phyloP scores from a whole-genome alignment of 805 yeast species.

The Yarrowia sp. region DNA sequence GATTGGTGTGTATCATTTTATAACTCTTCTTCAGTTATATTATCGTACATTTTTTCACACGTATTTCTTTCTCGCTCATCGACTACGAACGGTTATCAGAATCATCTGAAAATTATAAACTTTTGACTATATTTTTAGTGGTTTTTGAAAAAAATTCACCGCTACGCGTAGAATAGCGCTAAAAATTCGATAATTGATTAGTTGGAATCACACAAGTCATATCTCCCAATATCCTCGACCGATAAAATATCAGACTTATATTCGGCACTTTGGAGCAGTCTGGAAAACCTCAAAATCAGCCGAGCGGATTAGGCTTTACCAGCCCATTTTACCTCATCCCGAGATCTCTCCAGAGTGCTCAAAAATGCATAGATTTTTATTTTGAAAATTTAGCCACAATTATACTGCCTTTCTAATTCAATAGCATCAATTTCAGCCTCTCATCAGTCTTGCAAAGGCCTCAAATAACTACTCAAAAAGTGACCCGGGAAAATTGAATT shows the following conservation, averaged over 20 bases:
- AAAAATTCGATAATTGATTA: background rate
- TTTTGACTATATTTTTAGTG: background rate
- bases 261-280: background rate
- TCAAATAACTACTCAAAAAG: background rate
- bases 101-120: background rate
- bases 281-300: background rate
- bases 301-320: background rate
- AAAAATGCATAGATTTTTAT: too few relatives aligned
- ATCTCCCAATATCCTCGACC: background rate
- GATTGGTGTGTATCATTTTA: background rate
- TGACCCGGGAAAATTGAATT: slow-evolving; percentile 13
- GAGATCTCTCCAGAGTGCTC: background rate
- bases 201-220: too few relatives aligned
- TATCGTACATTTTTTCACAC: background rate
- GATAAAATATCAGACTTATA: too few relatives aligned
- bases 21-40: background rate
- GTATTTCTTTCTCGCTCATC: too few relatives aligned
- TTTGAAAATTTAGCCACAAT: background rate
- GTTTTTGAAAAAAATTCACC: background rate
- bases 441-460: too few relatives aligned
- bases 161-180: background rate
- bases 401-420: too few relatives aligned
- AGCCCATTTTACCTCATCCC: background rate
- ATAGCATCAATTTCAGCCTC: too few relatives aligned
- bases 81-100: background rate